Evolutionary conservation across 2,329 filamentous ascomycete genomes (phyloP), one percentile per base, ranked within the genome.

Genomic region (Cladophialophora yegresii): DNA sequence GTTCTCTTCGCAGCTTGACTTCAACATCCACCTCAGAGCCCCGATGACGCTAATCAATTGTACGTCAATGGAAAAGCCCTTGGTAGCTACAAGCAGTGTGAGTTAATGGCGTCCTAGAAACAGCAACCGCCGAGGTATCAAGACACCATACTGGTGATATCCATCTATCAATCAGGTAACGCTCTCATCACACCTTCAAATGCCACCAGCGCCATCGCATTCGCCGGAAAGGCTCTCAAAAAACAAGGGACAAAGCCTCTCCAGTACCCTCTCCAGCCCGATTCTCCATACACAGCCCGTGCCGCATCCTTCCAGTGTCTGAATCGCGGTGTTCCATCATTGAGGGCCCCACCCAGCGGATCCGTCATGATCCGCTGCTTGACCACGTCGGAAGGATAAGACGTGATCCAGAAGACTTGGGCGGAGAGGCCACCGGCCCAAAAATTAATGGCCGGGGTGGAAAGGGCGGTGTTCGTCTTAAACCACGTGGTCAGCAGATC

Each of bases 281-380:
- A 79, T 74, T 97, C 92, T 54, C 81, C 81, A 72, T 90, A 96
- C 1, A 98, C 89, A 0, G 89, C 85, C 58, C 75, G 80, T 0
- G 91, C 93, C 0, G 93, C 95, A 70, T 93, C 87, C 74, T 83
- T 86, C 95, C 95, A 98, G 56, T 83, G 80, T 12, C 78, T 81
- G 74, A 93, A 98, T 70, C 81, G 85, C 67, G 87, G 84, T 63
- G 84, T 81, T 9, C 90, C 87, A 69, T 92, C 89, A 20, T 83
- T 81, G 12, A 93, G 77, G 1, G 80, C 81, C 0, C 89, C 88
- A 1, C 89, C 93, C 58, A 98, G 80, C 4, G 91, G 87, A 77
- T 98, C 95, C 13, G 93, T 97, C 95, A 99, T 98, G 75, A 99
- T 89, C 33, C 92, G 85, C 81, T 98, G 93, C 83, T 98, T 98